Evolutionary conservation across 2,329 filamentous ascomycete species (phyloP).

Genomic region (Trichoderma pleuroti): DNA sequence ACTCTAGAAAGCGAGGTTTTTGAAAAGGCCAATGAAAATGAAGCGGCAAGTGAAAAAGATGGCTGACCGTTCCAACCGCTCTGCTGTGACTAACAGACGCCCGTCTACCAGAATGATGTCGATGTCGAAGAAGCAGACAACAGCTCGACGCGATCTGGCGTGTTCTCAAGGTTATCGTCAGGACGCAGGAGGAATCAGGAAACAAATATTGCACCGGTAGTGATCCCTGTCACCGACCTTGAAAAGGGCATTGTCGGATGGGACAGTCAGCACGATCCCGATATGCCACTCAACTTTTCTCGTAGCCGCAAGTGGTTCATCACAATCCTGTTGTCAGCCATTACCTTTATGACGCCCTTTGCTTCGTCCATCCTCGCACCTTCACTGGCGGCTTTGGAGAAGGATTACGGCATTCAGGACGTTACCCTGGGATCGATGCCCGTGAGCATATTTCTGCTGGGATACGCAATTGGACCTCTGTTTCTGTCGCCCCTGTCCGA

Average conservation of each 20-base stretch:
- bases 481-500: slow-evolving; percentile 58
- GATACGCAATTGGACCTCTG: slow-evolving; percentile 43
- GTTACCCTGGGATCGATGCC: slow-evolving; percentile 8
- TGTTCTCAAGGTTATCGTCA: not conserved
- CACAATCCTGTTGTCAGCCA: not conserved
- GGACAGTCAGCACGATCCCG: slow-evolving; percentile 5
- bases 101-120: not conserved
- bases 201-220: not conserved
- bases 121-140: not conserved
- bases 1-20: not conserved
- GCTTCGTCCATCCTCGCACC: slow-evolving; percentile 9
- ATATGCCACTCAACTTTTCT: slow-evolving; percentile 13
- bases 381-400: not conserved
- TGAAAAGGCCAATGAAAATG: not conserved
- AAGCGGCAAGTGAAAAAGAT: not conserved
- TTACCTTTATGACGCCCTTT: slow-evolving; percentile 15
- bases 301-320: slow-evolving; percentile 10
- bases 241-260: slow-evolving; percentile 9
- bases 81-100: not conserved
- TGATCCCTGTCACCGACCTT: not conserved
- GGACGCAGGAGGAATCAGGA: not conserved
- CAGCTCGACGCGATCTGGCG: not conserved
- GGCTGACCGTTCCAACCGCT: not conserved
- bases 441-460: slow-evolving; percentile 6
- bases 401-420: not conserved